These are phyloP conservation scores for Ministeria vibrans DNA, from an alignment of 78 protist genomes.

Conservation along the genomic window DNA sequence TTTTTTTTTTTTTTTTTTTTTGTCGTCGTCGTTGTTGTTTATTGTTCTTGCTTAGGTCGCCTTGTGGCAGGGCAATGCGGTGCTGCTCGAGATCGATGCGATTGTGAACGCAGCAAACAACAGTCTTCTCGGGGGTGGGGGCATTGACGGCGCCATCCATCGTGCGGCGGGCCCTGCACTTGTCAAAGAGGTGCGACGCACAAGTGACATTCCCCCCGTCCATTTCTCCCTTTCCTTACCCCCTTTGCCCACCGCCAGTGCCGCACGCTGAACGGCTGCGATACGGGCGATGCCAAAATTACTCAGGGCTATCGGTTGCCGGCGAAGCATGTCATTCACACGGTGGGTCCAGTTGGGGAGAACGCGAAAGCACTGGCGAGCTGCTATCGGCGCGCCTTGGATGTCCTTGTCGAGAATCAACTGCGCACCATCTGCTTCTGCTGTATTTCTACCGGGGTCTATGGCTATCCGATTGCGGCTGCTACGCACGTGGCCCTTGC, in stretches of 20 bases:
- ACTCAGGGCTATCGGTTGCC: constrained; percentile 50
- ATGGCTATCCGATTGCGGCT: constrained; percentile 22
- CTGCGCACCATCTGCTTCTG: constrained; percentile 48
- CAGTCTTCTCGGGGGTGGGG: constrained; percentile 41
- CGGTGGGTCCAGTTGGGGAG: constrained; percentile 64
- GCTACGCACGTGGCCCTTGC: constrained; percentile 31
- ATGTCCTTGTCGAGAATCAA: neutral
- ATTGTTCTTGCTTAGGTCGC: constrained; percentile 4
- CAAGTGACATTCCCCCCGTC: constrained; percentile 13
- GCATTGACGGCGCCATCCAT: constrained; percentile 64
- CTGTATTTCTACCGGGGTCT: constrained; percentile 64
- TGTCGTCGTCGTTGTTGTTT: neutral
- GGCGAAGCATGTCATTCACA: constrained; percentile 38
- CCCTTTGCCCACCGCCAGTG: neutral
- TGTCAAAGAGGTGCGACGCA: constrained; percentile 12
- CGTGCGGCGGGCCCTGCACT: constrained; percentile 45
- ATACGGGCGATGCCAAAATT: constrained; percentile 38
- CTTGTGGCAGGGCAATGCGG: constrained; percentile 32
- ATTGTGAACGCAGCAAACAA: constrained; percentile 69
- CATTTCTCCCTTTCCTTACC: neutral
- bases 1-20: neutral
- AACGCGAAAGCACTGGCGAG: neutral
- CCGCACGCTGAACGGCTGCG: constrained; percentile 5
- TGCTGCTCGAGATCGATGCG: constrained; percentile 43
- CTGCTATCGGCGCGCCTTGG: constrained; percentile 9